Conservation (phyloP, 139 green algal genomes). For the Gonium pectorale region DNA sequence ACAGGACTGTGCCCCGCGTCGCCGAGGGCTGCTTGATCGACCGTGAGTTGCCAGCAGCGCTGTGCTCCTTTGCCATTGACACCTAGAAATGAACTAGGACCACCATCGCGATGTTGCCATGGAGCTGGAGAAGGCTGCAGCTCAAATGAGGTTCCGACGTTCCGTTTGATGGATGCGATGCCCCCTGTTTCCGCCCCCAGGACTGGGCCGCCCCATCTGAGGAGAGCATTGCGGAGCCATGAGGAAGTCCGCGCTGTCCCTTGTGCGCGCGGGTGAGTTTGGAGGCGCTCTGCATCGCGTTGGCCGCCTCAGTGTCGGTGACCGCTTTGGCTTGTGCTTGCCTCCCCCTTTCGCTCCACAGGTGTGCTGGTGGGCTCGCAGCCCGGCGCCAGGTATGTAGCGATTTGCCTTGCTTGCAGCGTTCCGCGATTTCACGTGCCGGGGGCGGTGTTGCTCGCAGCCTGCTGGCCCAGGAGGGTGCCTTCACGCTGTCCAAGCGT, state of each 20-base stretch:
- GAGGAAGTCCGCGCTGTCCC: conserved; percentile 34
- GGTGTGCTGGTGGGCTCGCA: conserved; percentile 37
- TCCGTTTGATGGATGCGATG: too few species aligned
- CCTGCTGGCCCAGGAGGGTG: conserved; percentile 40
- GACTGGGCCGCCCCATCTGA: too few species aligned
- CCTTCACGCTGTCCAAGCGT: conserved; percentile 33
- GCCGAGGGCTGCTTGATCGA: too few species aligned
- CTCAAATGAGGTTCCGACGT: too few species aligned
- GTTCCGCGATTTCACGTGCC: conserved; percentile 5
- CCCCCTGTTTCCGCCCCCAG: too few species aligned
- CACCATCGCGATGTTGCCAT: too few species aligned
- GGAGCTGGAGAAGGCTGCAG: too few species aligned
- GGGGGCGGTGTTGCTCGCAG: conserved; percentile 17
- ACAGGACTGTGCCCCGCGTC: too few species aligned
- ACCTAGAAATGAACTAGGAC: too few species aligned
- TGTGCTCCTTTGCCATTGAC: too few species aligned
- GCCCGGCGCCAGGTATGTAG: conserved; percentile 17
- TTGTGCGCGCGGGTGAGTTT: conserved; percentile 28
- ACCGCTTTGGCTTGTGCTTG: not conserved
- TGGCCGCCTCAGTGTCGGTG: conserved; percentile 28
- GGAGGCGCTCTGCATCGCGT: not conserved
- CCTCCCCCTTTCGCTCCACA: not conserved
- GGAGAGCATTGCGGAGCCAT: conserved; percentile 21
- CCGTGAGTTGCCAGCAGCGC: too few species aligned
- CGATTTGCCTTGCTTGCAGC: too few species aligned